Evolutionary conservation across 768 basidiomycete genomes (phyloP).

Genomic region (Calocera viscosa): DNA sequence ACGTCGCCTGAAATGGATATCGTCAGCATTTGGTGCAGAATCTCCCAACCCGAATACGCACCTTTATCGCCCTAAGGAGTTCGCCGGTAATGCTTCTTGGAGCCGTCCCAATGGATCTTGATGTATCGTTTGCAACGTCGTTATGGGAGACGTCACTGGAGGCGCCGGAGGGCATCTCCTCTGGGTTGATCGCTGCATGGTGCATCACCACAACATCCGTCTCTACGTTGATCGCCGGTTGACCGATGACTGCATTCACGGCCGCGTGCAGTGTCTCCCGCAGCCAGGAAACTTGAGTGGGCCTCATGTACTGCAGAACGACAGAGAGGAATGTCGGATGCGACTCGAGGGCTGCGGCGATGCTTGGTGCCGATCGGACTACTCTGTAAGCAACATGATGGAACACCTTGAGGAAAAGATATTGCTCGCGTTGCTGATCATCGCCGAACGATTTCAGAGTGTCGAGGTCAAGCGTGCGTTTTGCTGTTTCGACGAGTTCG

Average conservation of each 20-base stretch:
- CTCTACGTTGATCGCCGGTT: conserved; percentile 73
- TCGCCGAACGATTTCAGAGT: conserved; percentile 85
- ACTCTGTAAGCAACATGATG: conserved; percentile 83
- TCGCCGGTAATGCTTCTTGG: conserved; percentile 84
- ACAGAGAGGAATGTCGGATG: conserved; percentile 80
- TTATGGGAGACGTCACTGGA: conserved; percentile 61
- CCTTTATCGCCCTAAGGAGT: conserved; percentile 57
- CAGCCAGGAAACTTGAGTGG: conserved; percentile 66
- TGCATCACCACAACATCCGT: conserved; percentile 81
- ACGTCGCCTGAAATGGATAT: conserved; percentile 44
- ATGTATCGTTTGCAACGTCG: too few species aligned
- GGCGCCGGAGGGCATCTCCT: conserved; percentile 72
- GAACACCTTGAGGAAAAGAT: conserved; percentile 77
- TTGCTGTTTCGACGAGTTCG: conserved; percentile 58
- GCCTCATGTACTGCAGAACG: conserved; percentile 74
- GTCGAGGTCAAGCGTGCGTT: conserved; percentile 71
- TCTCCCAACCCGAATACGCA: conserved; percentile 27
- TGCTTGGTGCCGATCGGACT: conserved; percentile 41
- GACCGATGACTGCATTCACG: conserved; percentile 59
- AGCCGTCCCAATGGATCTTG: too few species aligned
- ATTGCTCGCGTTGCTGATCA: conserved; percentile 90
- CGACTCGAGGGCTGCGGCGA: conserved; percentile 51
- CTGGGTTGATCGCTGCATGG: conserved; percentile 58
- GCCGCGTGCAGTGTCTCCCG: conserved; percentile 64
- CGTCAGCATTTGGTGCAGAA: background rate